Evolutionary conservation across 179 eudicot genomes (phyloP).

Genomic region (Silene vulgaris): DNA sequence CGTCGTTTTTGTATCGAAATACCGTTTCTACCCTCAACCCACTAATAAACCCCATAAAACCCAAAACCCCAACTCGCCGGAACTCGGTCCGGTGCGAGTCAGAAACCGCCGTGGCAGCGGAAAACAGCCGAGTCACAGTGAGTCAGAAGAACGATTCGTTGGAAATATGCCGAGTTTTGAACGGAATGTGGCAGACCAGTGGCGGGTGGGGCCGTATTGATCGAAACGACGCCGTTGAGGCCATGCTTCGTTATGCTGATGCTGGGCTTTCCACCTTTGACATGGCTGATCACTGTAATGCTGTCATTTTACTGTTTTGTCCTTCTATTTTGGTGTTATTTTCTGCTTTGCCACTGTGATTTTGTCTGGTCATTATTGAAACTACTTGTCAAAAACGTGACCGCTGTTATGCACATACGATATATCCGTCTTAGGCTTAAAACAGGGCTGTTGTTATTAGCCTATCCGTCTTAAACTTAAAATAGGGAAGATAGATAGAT

Average conservation of each 20-base stretch:
- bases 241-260: constrained; percentile 81
- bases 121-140: constrained; percentile 40
- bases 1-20: constrained; percentile 5
- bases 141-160: constrained; percentile 57
- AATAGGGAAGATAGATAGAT: too few species aligned
- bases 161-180: constrained; percentile 72
- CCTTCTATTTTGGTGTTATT: not conserved
- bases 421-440: too few species aligned
- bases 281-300: constrained; percentile 85
- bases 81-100: constrained; percentile 37
- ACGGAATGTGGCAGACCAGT: constrained; percentile 99
- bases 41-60: constrained; percentile 20
- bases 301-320: not conserved
- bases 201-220: constrained; percentile 98
- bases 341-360: constrained; percentile 12
- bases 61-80: constrained; percentile 23
- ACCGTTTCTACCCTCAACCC: constrained; percentile 20
- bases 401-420: too few species aligned
- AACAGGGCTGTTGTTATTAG: too few species aligned
- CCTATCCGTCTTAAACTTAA: too few species aligned
- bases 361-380: constrained; percentile 2
- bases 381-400: constrained; percentile 9
- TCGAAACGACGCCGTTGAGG: constrained; percentile 72
- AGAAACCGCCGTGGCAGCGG: constrained; percentile 23
- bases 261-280: constrained; percentile 80